Conservation (phyloP, 306 rosid genomes). For the Malus orientalis region DNA sequence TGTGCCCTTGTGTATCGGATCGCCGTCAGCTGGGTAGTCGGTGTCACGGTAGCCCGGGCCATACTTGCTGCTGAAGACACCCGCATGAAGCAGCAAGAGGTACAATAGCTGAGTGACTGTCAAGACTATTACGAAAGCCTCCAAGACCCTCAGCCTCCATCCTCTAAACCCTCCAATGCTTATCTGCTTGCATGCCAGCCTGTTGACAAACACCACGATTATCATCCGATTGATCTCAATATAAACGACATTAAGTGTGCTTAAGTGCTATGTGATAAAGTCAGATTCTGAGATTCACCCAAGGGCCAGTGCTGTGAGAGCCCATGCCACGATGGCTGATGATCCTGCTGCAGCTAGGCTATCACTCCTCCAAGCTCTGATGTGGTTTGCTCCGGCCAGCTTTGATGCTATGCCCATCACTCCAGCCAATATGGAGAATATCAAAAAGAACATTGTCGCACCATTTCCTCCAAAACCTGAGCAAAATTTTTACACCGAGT, state of each 20-base stretch:
- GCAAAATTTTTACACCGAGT: neutral
- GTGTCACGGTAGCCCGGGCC: constrained; percentile 82
- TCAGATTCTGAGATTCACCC: constrained; percentile 1
- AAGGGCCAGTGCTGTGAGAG: constrained; percentile 42
- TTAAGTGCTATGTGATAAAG: neutral
- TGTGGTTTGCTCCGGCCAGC: constrained; percentile 57
- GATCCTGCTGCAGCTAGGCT: constrained; percentile 76
- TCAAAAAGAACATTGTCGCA: constrained; percentile 67
- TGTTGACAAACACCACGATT: neutral
- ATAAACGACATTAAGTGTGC: neutral
- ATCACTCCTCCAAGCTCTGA: constrained; percentile 81
- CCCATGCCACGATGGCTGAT: constrained; percentile 66
- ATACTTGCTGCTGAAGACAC: constrained; percentile 62
- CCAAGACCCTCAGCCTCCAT: constrained; percentile 73
- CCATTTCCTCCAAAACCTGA: constrained; percentile 88
- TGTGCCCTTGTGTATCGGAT: constrained; percentile 48
- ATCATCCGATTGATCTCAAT: neutral
- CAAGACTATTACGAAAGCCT: constrained; percentile 66
- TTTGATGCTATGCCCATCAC: constrained; percentile 71
- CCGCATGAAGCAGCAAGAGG: constrained; percentile 62
- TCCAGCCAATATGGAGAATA: constrained; percentile 44
- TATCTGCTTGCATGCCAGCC: constrained; percentile 85
- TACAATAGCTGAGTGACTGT: constrained; percentile 69
- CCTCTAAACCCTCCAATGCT: constrained; percentile 77
- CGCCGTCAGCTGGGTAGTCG: constrained; percentile 37